Evolutionary conservation across 2,329 filamentous ascomycete species (phyloP), one percentile per base, ranked within the genome.

Genomic region (Scortechinia acanthostroma): DNA sequence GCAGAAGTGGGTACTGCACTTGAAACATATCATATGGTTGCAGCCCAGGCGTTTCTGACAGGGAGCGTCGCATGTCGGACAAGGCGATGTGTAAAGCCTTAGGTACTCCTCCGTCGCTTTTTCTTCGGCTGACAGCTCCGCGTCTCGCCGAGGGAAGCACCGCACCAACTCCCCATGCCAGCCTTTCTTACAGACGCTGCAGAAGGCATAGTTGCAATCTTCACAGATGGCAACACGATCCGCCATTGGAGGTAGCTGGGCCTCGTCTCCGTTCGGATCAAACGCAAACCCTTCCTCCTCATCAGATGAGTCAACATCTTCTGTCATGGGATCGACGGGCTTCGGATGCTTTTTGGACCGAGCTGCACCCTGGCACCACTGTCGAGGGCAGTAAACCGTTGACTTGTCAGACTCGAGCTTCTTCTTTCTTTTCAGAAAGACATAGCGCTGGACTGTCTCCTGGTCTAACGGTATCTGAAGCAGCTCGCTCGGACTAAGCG

Each of bases 361-460:
- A 21, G 91, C 91, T 2, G 91, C 88, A 4, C 89, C 91, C 61
- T 93, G 88, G 60, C 93, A 98, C 88, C 91, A 96, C 46, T 82
- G 74, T 5, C 93, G 80, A 1, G 93, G 93, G 56, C 93, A 98
- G 61, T 95, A 97, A 23, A 96, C 77, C 0, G 91, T 96, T 47
- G 83, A 85, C 57, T 91, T 94, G 63, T 97, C 91, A 0, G 88
- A 83, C 62, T 97, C 93, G 2, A 97, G 77, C 59, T 89, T 86
- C 51, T 86, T 88, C 68, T 97, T 97, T 57, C 95, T 88, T 66
- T 93, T 96, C 49, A 97, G 74, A 28, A 81, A 82, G 3, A 95
- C 87, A 59, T 94, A 98, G 46, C 93, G 84, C 56, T 88, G 83
- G 2, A 96, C 89, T 23, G 74, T 76, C 15, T 86, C 80, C 47